These are phyloP conservation scores for Elaeagnus macrophylla DNA, from an alignment of 306 rosid species.

Conservation along the genomic window DNA sequence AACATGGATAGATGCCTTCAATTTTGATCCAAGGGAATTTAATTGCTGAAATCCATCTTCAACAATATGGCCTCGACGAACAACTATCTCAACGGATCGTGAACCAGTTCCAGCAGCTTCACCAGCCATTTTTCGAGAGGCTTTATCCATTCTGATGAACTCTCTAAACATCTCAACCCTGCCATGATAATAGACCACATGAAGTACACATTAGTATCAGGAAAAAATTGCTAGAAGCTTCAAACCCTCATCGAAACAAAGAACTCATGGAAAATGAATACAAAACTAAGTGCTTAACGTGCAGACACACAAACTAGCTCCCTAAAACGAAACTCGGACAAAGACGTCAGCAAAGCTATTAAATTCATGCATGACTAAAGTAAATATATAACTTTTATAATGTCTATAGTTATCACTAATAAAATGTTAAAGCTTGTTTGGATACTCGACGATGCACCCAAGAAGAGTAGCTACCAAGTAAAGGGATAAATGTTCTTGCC, in stretches of 20 bases:
- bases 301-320: no score
- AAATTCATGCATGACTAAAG: no score
- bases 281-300: no score
- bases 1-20: conserved; percentile 86
- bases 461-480: not conserved
- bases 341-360: no score
- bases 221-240: not conserved
- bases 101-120: conserved; percentile 79
- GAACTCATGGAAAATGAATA: no score
- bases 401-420: no score
- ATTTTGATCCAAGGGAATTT: conserved; percentile 73
- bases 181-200: conserved; percentile 26
- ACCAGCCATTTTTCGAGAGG: conserved; percentile 91
- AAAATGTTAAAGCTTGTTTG: no score
- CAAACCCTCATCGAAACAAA: no score
- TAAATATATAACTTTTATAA: no score
- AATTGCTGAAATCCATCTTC: conserved; percentile 94
- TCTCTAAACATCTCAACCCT: conserved; percentile 98
- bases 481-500: conserved; percentile 34
- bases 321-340: no score
- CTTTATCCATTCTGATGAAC: conserved; percentile 90
- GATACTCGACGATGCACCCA: not conserved
- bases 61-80: conserved; percentile 80
- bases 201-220: conserved; percentile 5
- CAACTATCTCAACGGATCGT: conserved; percentile 64